Base-by-base conservation (phyloP, 805 yeast genomes). In the Vanderwaltozyma verrucispora region DNA sequence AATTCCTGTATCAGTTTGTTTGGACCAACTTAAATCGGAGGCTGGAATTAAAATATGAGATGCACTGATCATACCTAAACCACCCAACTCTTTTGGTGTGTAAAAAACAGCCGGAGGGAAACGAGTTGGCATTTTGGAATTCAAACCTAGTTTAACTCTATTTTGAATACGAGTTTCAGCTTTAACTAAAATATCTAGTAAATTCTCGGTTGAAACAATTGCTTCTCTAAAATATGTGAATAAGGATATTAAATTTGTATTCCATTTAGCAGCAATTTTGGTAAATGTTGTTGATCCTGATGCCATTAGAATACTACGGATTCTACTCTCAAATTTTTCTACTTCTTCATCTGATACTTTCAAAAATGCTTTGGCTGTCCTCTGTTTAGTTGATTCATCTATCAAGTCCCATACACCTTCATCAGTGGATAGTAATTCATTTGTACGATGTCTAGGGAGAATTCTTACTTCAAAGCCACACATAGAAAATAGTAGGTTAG, bases 61-160 rank as follows among this genome's bases (percentile, higher is more conserved):
- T 0, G 97, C 97, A 67, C 95, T 84, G 19, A 92, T 65, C 98
- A 92, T 92, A 19, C 98, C 99, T 31, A 92, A 64, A 31, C 99
- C 99, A 35, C 99, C 98, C 3, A 92, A 64, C 56, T 92, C 99
- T 49, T 88, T 89, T 0, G 98, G 98, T 0, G 98, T 87, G 56
- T 92, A 92, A 52, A 92, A 92, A 0, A 92, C 98, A 3, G 96
- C 96, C 0, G 98, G 99, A 3, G 99, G 99, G 63, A 92, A 92
- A 39, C 99, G 69, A 0, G 96, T 79, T 1, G 99, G 99, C 99
- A 92, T 92, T 60, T 92, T 92, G 12, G 97, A 89, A 51, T 92
- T 92, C 43, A 92, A 68, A 0, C 98, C 98, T 64, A 89, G 73
- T 55, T 92, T 92, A 15, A 92, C 95, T 46, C 95, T 71, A 38